Evolutionary conservation across 169 alveolate genomes (phyloP), one percentile per base, ranked within the genome.

Genomic region (Ichthyophthirius multifiliis): DNA sequence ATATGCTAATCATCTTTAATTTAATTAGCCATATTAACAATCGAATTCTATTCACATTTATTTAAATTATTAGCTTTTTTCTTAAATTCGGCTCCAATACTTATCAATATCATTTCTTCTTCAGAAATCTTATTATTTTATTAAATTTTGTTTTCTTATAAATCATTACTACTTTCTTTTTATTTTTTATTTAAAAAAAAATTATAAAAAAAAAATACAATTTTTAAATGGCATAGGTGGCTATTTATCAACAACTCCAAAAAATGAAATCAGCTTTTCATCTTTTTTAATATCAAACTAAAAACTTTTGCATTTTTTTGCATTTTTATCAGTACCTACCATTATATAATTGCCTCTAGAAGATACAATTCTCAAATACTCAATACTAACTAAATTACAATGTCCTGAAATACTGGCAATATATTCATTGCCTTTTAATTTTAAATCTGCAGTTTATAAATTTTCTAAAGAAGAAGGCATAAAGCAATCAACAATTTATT

Each of bases 231-330:
- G n/a, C 41, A 18, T 23, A 34, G 45, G 63, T 55, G 23, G 4
- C 35, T 18, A n/a, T 39, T 67, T 67, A 67, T 67, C 77, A 5
- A 67, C 77, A 1, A 41, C 46, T 16, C 77, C 77, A 41, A 67
- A 67, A 32, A 67, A 67, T 5, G 77, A 67, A 4, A 67, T 67
- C n/a, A 37, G 48, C 15, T 67, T 37, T 67, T 67, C 77, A 20
- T 39, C 46, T 39, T 67, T 67, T 37, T 34, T 23, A 5, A 39
- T 34, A 5, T 34, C 62, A 30, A 67, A 67, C 6, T 35, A 23
- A 23, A 67, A 67, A 18, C 16, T 34, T 10, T 67, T 34, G 5
- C 48, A 67, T 18, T 44, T 41, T 16, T 47, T 18, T 37, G 20
- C 18, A 5, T 67, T 37, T 39, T 39, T 67, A 20, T 67, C 77